phyloP scores from a whole-genome alignment of 75 land plant genomes.

The Picea sitchensis region DNA sequence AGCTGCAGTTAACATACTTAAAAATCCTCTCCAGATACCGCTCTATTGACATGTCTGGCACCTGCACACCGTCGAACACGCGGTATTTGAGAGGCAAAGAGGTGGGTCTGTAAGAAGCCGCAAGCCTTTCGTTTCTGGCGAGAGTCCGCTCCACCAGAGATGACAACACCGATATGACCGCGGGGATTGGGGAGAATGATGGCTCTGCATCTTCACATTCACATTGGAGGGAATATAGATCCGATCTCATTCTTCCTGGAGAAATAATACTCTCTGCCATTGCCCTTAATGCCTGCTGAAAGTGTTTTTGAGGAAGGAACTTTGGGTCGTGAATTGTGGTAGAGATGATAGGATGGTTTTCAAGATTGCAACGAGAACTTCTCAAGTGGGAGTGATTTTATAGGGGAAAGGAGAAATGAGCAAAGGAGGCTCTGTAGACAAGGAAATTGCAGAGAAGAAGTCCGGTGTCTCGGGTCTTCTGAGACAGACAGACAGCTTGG shows the following conservation, averaged over 20 bases:
- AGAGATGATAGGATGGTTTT: background rate
- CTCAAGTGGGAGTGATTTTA: background rate
- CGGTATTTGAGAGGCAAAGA: too few relatives aligned
- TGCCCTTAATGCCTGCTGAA: background rate
- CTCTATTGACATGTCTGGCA: too few relatives aligned
- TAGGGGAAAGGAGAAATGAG: background rate
- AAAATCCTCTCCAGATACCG: too few relatives aligned
- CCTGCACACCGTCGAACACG: too few relatives aligned
- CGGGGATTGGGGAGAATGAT: conserved; percentile 1
- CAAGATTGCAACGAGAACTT: background rate
- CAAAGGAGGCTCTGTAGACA: background rate
- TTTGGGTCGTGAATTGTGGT: too few relatives aligned
- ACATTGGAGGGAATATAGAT: too few relatives aligned
- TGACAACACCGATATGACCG: conserved; percentile 18
- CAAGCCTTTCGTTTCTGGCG: conserved; percentile 13
- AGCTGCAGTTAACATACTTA: too few relatives aligned
- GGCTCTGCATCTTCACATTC: background rate
- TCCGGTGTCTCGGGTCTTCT: background rate
- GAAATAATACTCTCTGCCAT: background rate
- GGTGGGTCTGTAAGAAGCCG: background rate
- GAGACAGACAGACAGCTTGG: too few relatives aligned
- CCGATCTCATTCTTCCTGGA: too few relatives aligned
- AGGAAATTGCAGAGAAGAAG: background rate
- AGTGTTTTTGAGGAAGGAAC: background rate
- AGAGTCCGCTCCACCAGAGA: conserved; percentile 21